These are phyloP conservation scores for Sugiyamaella castrensis DNA, from an alignment of 1,139 yeast genomes.

Conservation along the genomic window DNA sequence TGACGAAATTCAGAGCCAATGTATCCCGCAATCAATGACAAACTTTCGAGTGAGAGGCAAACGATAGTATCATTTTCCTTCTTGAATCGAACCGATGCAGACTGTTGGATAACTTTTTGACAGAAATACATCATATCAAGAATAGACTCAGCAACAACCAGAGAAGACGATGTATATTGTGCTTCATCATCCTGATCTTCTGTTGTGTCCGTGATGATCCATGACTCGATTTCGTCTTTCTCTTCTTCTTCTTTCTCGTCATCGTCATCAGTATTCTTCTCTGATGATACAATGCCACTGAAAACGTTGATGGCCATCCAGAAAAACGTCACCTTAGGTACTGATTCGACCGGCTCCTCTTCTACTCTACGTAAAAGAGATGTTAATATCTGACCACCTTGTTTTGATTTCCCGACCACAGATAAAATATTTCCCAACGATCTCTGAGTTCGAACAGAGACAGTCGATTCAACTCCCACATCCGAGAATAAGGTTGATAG, in stretches of 20 bases:
- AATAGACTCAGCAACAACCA: background rate
- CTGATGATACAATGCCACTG: background rate
- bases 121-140: conserved; percentile 8
- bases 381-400: background rate
- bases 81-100: conserved; percentile 7
- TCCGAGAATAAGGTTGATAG: conserved; percentile 1
- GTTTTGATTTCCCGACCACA: conserved; percentile 5
- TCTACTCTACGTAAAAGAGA: conserved; percentile 4
- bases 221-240: background rate
- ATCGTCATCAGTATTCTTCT: no score
- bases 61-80: conserved; percentile 10
- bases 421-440: conserved; percentile 1
- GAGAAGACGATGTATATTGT: background rate
- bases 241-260: background rate
- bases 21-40: conserved; percentile 41
- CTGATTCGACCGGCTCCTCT: conserved; percentile 1
- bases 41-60: conserved; percentile 39
- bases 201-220: background rate
- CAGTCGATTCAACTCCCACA: conserved; percentile 4
- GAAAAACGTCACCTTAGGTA: conserved; percentile 1
- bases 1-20: conserved; percentile 44
- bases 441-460: conserved; percentile 2
- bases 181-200: background rate
- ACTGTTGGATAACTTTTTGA: conserved; percentile 5
- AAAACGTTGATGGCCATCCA: conserved; percentile 10